Conservation (phyloP, 2,329 filamentous ascomycete species). For the Xylariaceae sp. region DNA sequence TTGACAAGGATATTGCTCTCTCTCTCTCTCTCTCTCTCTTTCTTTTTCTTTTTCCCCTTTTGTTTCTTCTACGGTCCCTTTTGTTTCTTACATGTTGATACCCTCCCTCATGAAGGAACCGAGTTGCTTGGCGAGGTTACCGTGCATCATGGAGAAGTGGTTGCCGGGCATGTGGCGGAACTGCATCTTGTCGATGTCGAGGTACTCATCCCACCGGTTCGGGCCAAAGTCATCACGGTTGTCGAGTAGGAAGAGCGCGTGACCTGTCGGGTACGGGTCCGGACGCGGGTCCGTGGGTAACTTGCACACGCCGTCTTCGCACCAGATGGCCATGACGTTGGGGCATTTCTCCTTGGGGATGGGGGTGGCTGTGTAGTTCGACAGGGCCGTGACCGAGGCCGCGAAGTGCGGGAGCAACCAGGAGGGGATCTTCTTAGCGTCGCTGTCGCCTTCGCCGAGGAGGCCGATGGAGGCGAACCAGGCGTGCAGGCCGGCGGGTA, state of each 20-base stretch:
- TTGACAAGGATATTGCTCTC: too few relatives aligned
- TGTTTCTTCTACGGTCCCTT: too few relatives aligned
- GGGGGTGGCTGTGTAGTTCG: conserved; percentile 61
- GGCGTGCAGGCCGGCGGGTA: conserved; percentile 61
- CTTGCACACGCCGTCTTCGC: conserved; percentile 67
- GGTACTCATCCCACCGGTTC: conserved; percentile 64
- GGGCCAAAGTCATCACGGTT: conserved; percentile 66
- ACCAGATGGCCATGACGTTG: conserved; percentile 63
- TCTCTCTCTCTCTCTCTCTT: too few relatives aligned
- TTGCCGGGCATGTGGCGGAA: conserved; percentile 65
- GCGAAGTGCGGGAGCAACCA: conserved; percentile 72
- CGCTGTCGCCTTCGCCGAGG: conserved; percentile 54
- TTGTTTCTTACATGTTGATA: conserved; percentile 23
- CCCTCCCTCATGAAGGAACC: conserved; percentile 32
- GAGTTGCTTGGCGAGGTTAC: conserved; percentile 36
- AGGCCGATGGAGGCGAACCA: conserved; percentile 71
- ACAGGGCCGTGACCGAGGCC: conserved; percentile 61
- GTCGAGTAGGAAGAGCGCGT: conserved; percentile 65
- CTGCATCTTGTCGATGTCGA: conserved; percentile 56
- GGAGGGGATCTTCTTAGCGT: conserved; percentile 54
- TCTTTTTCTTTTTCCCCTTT: too few relatives aligned
- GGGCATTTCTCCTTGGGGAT: conserved; percentile 56
- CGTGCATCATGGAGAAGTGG: conserved; percentile 74
- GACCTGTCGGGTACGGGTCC: conserved; percentile 53
- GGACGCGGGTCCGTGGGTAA: conserved; percentile 60